Evolutionary conservation across 1,284 basidiomycete species (phyloP), one percentile per base, ranked within the genome.

Genomic region (Fereydounia khargensis): DNA sequence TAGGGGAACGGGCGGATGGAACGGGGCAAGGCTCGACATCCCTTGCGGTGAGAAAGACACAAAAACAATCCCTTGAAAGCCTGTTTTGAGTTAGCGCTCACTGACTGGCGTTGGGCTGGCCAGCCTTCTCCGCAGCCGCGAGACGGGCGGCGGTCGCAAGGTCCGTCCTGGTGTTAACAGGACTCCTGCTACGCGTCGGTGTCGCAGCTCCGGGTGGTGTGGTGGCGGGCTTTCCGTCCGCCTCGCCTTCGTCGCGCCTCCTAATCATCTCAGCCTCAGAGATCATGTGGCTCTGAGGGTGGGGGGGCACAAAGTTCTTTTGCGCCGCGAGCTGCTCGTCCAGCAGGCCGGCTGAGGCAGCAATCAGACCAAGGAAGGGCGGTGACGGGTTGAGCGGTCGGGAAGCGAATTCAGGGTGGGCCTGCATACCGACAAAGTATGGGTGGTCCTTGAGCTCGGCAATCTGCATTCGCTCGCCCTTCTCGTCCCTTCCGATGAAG

Each of bases 351-450:
- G 85, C 86, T 0, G 94, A 81, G 0, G 95, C 91, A 3, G 94
- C 86, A 32, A 99, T 83, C 73, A 99, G 87, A 13, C 95, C 95
- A 27, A 99, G 85, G 85, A 96, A 98, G 0, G 91, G 87, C 3
- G 94, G 94, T 0, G 91, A 95, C 0, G 94, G 95, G 79, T 99
- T 98, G 40, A 99, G 81, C 2, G 94, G 94, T n/a, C 94, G 86
- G 17, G 94, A 94, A 79, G 92, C 97, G 80, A 99, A 94, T 77
- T 99, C 94, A 3, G 94, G 94, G 73, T 99, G 94, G 0, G 95
- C 91, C 80, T 99, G 94, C 47, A 98, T 81, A 33, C 85, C 95
- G 45, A 96, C 81, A 77, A 94, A 98, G 82, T 85, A 99, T 1
- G 91, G 90, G 78, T 99, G 94, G 72, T 89, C 90, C 17, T 50